Evolutionary conservation across 441 rosid genomes (phyloP).

Genomic region (Pelargonium australe): DNA sequence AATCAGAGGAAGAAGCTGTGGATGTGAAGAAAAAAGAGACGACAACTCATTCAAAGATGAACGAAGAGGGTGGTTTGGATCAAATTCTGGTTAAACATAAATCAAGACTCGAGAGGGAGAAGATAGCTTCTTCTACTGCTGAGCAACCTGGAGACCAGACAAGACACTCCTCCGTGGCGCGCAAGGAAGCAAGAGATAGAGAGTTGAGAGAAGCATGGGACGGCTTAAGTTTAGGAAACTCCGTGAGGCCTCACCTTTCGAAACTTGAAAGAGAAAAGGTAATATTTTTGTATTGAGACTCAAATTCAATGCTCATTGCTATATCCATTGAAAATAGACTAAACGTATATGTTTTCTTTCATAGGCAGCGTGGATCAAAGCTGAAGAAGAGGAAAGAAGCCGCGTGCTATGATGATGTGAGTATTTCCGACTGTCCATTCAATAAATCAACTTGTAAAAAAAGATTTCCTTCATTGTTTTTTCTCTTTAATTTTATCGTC

Average conservation of each 20-base stretch:
- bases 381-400: conserved; percentile 72
- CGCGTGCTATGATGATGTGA: conserved; percentile 18
- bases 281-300: conserved; percentile 5
- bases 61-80: conserved; percentile 18
- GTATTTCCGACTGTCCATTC: not conserved
- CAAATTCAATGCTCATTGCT: not conserved
- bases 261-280: conserved; percentile 84
- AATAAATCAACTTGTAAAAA: not conserved
- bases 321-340: not conserved
- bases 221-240: conserved; percentile 77
- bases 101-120: conserved; percentile 43
- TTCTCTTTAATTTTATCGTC: too few species aligned
- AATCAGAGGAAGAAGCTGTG: conserved; percentile 26
- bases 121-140: conserved; percentile 26
- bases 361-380: conserved; percentile 80
- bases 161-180: conserved; percentile 29
- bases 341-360: conserved; percentile 18
- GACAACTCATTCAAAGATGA: not conserved
- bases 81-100: conserved; percentile 31
- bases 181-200: conserved; percentile 62
- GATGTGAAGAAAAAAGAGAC: conserved; percentile 6
- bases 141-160: conserved; percentile 29
- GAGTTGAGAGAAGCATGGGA: conserved; percentile 92
- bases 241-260: conserved; percentile 57
- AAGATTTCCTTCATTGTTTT: too few species aligned